Evolutionary conservation across 2,329 filamentous ascomycete genomes (phyloP), one percentile per base, ranked within the genome.

Genomic region (Pseudocercospora fijiensis): DNA sequence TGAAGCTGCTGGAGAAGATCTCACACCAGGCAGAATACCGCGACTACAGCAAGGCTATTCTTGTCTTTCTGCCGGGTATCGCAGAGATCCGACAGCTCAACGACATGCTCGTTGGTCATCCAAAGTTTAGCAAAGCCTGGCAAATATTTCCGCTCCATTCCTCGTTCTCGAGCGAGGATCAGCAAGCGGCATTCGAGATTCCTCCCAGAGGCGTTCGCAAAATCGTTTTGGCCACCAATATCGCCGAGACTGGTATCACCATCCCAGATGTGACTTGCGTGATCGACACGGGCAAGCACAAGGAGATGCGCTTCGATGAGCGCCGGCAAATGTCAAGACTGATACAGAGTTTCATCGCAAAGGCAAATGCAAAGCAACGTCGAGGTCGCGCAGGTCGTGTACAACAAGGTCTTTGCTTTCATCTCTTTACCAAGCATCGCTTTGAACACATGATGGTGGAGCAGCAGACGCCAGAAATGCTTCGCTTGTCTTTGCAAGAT

Each of bases 251-350:
- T 0, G 95, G 95, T 80, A 96, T 99, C 74, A 99, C 95, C 0
- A 99, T 99, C 69, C 95, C 95, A 0, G 95, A 99, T 75, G 91
- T 99, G 28, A 98, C 95, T 0, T 96, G 93, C 71, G 95, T 99
- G 52, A 90, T 99, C 63, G 95, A 99, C 76, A 93, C 92, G 0
- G 95, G 95, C 62, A 98, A 96, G 77, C 94, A 98, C 77, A 92
- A 96, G 69, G 94, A 96, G 77, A 97, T 97, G 94, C 82, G 94
- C 27, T 98, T 96, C 71, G 94, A 99, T 73, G 95, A 99, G 79
- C 87, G 91, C 61, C 85, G 92, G 62, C 95, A 99, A 73, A 83
- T 99, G 33, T 98, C 94, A 1, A 86, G 91, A 22, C 84, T 99
- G 20, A 89, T 96, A 33, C 94, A 98, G 75, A 92, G 92, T 0